Evolutionary conservation across 2,329 filamentous ascomycete genomes (phyloP), one percentile per base, ranked within the genome.

Genomic region (Cercospora sesami): DNA sequence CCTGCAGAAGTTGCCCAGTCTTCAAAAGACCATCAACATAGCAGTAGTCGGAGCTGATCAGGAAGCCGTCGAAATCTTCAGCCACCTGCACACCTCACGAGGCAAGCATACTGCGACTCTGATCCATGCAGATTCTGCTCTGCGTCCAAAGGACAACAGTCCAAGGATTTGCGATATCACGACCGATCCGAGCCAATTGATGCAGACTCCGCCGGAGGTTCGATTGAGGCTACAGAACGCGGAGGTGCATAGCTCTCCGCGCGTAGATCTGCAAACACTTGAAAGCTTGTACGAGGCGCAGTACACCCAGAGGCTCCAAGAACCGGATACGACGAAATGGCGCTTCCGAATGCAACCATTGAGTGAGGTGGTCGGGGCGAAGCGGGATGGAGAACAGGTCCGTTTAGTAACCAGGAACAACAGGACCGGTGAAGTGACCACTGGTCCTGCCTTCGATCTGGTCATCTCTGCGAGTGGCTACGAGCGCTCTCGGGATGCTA

Each of bases 11-110:
- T 26, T 73, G 21, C 60, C 55, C 23, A 62, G 63, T 31, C 53
- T 68, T 14, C 55, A 66, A 53, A 60, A 66, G 57, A 58, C 68
- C 14, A 48, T 72, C 10, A 71, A 70, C 57, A 72, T 75, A 3
- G 74, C 74, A 6, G 68, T 75, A 8, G 63, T 75, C 26, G 74
- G 74, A n/a, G 66, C 69, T 5, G 67, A 72, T 33, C 73, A 74
- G 59, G 71, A 74, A 66, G 71, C 74, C 3, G 72, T 69, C 0
- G 73, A 75, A 45, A 60, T 74, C 9, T 74, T 74, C 39, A 66
- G 73, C 55, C 69, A 75, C 26, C 30, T 75, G 16, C 69, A 71
- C 57, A 65, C 64, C 9, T 62, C 68, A 5, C 68, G 68, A 18
- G 71, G 66, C 45, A 67, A 69, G 33, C 72, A 73, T 51, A 68